These are phyloP conservation scores for Juglanconis sp. DNA, from an alignment of 2,329 filamentous ascomycete genomes.

Conservation along the genomic window DNA sequence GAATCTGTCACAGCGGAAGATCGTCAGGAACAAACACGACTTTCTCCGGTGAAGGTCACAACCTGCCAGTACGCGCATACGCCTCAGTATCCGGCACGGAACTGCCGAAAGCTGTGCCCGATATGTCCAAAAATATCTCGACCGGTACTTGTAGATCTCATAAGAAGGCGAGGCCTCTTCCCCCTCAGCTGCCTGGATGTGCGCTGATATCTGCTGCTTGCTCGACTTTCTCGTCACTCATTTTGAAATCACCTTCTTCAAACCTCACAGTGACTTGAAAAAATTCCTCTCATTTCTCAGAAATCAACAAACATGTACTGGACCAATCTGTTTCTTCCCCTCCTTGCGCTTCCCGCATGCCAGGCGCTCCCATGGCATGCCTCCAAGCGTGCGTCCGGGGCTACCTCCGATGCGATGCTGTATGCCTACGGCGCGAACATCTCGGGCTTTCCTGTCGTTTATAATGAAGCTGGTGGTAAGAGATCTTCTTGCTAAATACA, in stretches of 20 bases:
- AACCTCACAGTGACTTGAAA: background rate
- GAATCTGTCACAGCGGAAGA: background rate
- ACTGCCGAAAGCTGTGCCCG: background rate
- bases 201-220: background rate
- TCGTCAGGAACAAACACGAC: background rate
- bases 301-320: constrained; percentile 1
- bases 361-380: background rate
- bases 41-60: background rate
- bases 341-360: background rate
- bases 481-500: background rate
- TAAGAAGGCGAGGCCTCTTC: background rate
- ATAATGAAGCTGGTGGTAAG: background rate
- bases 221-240: constrained; percentile 1
- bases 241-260: background rate
- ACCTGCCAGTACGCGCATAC: background rate
- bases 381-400: constrained; percentile 8
- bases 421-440: constrained; percentile 12
- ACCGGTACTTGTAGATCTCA: background rate
- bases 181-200: background rate
- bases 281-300: background rate
- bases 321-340: background rate
- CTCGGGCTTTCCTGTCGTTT: constrained; percentile 4
- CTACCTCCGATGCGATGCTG: constrained; percentile 14
- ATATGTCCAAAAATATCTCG: background rate
- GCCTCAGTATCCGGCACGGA: background rate